Conservation (phyloP, 208 protist species). For the Porcisia deanei region DNA sequence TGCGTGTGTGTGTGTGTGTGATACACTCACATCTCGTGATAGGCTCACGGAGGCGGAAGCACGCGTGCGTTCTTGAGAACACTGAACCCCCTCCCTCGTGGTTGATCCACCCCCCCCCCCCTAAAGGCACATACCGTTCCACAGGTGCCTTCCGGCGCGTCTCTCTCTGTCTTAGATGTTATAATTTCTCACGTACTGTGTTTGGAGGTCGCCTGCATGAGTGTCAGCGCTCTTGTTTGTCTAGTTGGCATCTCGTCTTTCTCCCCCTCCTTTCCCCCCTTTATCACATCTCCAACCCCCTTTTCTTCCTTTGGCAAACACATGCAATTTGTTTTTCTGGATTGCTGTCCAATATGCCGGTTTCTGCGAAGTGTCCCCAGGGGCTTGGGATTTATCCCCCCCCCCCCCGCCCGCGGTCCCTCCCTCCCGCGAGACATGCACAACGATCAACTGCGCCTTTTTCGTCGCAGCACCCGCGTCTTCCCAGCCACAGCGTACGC, state of each 20-base stretch:
- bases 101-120: not conserved
- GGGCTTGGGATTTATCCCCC: no score
- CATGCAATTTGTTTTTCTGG: not conserved
- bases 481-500: constrained; percentile 45
- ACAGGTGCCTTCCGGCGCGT: not conserved
- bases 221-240: not conserved
- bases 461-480: constrained; percentile 32
- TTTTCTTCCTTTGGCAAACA: not conserved
- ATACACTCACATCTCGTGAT: not conserved
- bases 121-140: not conserved
- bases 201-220: not conserved
- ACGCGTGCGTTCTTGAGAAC: not conserved
- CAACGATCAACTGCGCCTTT: constrained; percentile 17
- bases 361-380: no score
- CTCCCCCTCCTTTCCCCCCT: not conserved
- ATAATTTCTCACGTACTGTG: not conserved
- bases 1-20: not conserved
- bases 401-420: not conserved
- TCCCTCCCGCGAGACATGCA: constrained; percentile 13
- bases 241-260: not conserved
- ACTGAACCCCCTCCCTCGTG: not conserved
- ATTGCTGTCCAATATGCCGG: not conserved
- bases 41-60: not conserved
- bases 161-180: not conserved
- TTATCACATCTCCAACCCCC: not conserved